Percentiles rank a stretch among this genome's conserved stretches.
phyloP scores from a whole-genome alignment of 2,329 filamentous ascomycete species.

The Xylaria sp. region DNA sequence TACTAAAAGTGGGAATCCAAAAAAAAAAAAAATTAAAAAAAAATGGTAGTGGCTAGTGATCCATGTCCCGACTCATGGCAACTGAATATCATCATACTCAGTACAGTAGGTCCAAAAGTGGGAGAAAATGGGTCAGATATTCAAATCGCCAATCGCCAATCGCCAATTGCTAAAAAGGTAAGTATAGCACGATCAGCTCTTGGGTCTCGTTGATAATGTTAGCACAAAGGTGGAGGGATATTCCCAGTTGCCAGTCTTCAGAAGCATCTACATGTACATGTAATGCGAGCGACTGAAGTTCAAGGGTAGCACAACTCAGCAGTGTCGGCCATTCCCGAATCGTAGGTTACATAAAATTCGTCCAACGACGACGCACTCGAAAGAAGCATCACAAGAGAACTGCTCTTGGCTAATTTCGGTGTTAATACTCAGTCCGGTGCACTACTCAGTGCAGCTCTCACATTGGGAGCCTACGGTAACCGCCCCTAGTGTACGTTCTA shows the following conservation, averaged over 20 bases:
- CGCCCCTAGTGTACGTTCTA: not conserved
- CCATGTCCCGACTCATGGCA: not conserved
- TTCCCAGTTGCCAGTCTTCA: not conserved
- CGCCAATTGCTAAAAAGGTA: not conserved
- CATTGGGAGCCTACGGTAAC: not conserved
- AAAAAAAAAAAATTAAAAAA: too few species aligned
- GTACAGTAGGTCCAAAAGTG: too few species aligned
- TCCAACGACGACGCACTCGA: not conserved
- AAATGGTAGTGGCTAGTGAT: not conserved
- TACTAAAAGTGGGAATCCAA: not conserved
- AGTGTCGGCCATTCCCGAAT: not conserved
- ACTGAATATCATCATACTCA: not conserved
- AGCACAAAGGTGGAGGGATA: conserved; percentile 2
- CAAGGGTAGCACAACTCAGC: not conserved
- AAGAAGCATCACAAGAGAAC: not conserved
- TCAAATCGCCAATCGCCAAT: conserved; percentile 4
- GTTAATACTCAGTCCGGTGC: not conserved
- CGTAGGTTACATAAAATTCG: not conserved
- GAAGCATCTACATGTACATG: not conserved
- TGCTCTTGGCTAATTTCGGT: not conserved
- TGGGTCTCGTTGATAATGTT: not conserved
- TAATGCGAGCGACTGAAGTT: not conserved
- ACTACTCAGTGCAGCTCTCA: not conserved
- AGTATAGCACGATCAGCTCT: too few species aligned
- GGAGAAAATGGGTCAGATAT: not conserved